Evolutionary conservation across 1,284 basidiomycete species (phyloP), one percentile per base, ranked within the genome.

Genomic region (Sporisorium scitamineum): DNA sequence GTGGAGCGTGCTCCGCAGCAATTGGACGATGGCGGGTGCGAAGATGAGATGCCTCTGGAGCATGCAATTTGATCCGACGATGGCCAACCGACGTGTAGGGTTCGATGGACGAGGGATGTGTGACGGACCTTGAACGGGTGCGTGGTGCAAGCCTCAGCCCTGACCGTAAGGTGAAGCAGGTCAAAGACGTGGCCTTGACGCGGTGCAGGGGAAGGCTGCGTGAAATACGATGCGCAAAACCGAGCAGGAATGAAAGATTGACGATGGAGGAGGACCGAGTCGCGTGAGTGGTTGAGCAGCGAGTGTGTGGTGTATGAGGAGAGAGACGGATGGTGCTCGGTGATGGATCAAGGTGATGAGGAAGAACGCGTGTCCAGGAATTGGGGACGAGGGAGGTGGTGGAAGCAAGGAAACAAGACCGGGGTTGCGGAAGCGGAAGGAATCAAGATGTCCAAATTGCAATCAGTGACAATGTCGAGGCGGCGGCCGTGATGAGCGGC

Each of bases 401-500:
- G 52, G 24, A 54, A 29, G 52, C 7, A 20, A 32, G 54, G 27
- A 55, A 32, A 24, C 18, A 34, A 34, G 50, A 32, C 14, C 10
- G 31, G 6, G n/a, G n/a, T 2, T 22, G 50, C 50, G 27, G 44
- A 26, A 56, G 42, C 34, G 34, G 29, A 24, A 26, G 22, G 52
- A 41, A 20, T n/a, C 22, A 34, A 16, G 14, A 34, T 24, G 9
- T 24, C 22, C 29, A n/a, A 54, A 47, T 56, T 41, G 44, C 13
- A 37, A 54, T 9, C 24, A 42, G 32, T 31, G 56, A 26, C 37
- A 31, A 26, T 16, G 34, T 14, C 37, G 27, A 50, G 55, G 8
- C 14, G 55, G 8, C 14, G 37, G 26, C 22, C 27, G 57, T 50
- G 48, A 59, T 59, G 57, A 59, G 57, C n/a, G 48, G 31, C 8